A percentile compares a stretch with the other conserved stretches of the same genome.
Evolutionary conservation across 192 early-diverging fungal genomes (phyloP).

Genomic region (Coemansia sp.): DNA sequence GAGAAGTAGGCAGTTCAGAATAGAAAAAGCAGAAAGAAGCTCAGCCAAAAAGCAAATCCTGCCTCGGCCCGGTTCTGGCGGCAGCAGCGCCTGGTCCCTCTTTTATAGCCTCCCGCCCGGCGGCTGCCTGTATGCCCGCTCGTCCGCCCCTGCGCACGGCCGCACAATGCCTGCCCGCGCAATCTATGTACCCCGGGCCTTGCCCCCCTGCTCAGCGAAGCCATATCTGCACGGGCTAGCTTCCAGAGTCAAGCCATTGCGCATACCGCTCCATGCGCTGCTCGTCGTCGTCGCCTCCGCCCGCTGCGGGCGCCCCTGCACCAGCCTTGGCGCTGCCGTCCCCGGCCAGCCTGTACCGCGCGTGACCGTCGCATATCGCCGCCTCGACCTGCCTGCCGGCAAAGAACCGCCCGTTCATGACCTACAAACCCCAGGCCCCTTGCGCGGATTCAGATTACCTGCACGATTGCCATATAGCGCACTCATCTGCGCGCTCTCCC

Average conservation of each 20-base stretch:
- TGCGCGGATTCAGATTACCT: too few relatives aligned
- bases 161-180: too few relatives aligned
- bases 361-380: constrained; percentile 74
- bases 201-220: too few relatives aligned
- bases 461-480: not conserved
- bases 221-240: too few relatives aligned
- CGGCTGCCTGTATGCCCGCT: too few relatives aligned
- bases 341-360: constrained; percentile 57
- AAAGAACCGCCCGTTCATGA: constrained; percentile 91
- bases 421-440: constrained; percentile 39
- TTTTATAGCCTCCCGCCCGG: too few relatives aligned
- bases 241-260: constrained; percentile 74
- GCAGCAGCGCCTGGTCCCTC: too few relatives aligned
- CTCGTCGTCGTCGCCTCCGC: constrained; percentile 54
- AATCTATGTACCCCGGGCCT: too few relatives aligned
- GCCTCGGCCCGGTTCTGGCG: too few relatives aligned
- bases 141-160: too few relatives aligned
- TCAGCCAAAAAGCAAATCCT: too few relatives aligned
- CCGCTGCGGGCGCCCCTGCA: not conserved
- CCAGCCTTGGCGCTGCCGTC: not conserved
- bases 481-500: not conserved
- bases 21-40: not conserved
- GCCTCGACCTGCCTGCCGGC: constrained; percentile 74
- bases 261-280: constrained; percentile 81
- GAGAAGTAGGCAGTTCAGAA: too few relatives aligned